Conservation (phyloP, 2,329 filamentous ascomycete genomes). For the Colletotrichum destructivum region DNA sequence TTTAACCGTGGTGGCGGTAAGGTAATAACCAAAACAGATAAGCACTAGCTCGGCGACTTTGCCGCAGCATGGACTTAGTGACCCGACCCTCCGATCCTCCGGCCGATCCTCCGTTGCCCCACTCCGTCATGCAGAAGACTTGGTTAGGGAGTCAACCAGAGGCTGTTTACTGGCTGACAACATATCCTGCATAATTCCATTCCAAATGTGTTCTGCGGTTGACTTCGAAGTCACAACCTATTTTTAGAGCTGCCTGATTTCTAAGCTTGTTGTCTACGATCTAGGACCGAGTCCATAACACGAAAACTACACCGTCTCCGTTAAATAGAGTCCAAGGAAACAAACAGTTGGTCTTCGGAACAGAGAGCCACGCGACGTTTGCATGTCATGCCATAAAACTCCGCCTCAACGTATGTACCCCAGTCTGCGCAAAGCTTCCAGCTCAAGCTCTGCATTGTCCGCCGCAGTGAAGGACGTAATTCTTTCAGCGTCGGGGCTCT, state of each 20-base stretch:
- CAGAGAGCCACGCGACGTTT: no score
- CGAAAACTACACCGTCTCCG: no score
- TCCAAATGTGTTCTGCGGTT: no score
- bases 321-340: no score
- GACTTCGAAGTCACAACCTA: no score
- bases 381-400: accelerated
- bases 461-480: not conserved
- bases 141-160: not conserved
- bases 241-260: no score
- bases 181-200: no score
- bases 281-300: no score
- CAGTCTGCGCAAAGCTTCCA: not conserved
- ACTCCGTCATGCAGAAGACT: no score
- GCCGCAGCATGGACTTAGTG: conserved; percentile 11
- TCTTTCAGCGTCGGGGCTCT: accelerated
- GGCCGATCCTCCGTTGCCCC: not conserved
- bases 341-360: not conserved
- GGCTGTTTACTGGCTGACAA: not conserved
- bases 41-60: conserved; percentile 7
- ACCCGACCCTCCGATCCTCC: conserved; percentile 22
- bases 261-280: no score
- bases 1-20: not conserved
- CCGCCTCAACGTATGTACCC: not conserved
- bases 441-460: conserved; percentile 1
- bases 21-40: not conserved